Base-by-base conservation (phyloP, 2,329 filamentous ascomycete species). In the Diaporthe velutina region DNA sequence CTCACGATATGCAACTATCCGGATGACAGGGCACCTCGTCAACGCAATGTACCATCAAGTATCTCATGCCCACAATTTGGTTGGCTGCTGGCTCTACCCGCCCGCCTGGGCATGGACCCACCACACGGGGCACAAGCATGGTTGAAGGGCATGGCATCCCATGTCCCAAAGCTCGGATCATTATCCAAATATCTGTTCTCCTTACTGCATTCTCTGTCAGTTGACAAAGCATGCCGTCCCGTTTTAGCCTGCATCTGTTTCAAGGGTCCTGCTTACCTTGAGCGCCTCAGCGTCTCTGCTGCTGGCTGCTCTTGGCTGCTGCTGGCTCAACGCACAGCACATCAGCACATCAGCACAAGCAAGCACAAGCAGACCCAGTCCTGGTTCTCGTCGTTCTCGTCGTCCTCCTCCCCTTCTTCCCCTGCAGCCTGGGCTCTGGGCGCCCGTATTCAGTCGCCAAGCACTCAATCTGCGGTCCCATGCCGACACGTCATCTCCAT, bases 361-460 rank as follows among this genome's bases (percentile, higher is more conserved):
- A 48, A 48, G 19, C 25, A 30, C 33, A 33, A 35, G 22, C 33
- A 38, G 55, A 22, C 55, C 55, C 19, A 38, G 55, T 38, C 55
- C 33, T 38, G 33, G 22, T 66, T 33, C 60, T 64, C 25, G 35
- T 66, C 28, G 40, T 48, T 35, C n/a, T 30, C 58, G 13, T 45
- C 58, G 13, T 19, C 30, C 15, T 9, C 4, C 55, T 58, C 4
- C 33, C 30, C 55, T 22, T 22, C 55, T 19, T 58, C 55, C 38
- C 60, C 60, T 66, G 60, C 60, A 30, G 25, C 60, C 60, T 66
- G 60, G 40, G 5, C 60, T 48, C 60, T 64, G 38, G 38, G 58
- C 58, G 58, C 38, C 64, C 64, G 64, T 67, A 67, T 67, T 67
- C 64, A 50, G 10, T 35, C 45, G 64, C 64, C 64, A 67, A 67